phyloP scores from a whole-genome alignment of 2,329 filamentous ascomycete species.

The Corynespora cassiicola region DNA sequence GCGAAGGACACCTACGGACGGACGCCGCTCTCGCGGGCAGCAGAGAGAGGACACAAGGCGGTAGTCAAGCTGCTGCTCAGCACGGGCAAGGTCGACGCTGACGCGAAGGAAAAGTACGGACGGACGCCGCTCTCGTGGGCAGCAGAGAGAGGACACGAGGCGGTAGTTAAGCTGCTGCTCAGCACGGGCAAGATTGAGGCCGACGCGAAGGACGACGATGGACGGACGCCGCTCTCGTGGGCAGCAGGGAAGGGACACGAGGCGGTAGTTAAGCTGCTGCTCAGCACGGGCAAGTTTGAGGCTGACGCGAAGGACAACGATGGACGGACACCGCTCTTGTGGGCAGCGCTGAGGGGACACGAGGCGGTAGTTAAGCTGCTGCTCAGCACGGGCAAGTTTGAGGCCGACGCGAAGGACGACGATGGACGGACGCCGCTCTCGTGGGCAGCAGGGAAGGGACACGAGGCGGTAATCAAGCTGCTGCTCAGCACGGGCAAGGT shows the following conservation, averaged over 20 bases:
- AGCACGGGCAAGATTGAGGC: neutral
- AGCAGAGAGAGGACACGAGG: neutral
- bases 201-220: slow-evolving; percentile 3
- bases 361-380: neutral
- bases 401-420: slow-evolving; percentile 1
- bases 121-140: slow-evolving; percentile 3
- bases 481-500: neutral
- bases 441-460: neutral
- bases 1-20: neutral
- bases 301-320: slow-evolving; percentile 1
- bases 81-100: neutral
- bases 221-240: slow-evolving; percentile 2
- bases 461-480: neutral
- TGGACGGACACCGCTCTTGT: slow-evolving; percentile 3
- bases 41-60: slow-evolving; percentile 2
- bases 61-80: neutral
- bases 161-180: slow-evolving; percentile 2
- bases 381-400: neutral
- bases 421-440: slow-evolving; percentile 4
- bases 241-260: neutral
- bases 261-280: neutral
- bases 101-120: neutral
- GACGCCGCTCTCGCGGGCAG: slow-evolving; percentile 3
- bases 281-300: neutral
- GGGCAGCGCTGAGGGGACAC: neutral